phyloP scores from a whole-genome alignment of 495 filamentous ascomycete genomes.

The Aspergillus sclerotiicarbonarius region DNA sequence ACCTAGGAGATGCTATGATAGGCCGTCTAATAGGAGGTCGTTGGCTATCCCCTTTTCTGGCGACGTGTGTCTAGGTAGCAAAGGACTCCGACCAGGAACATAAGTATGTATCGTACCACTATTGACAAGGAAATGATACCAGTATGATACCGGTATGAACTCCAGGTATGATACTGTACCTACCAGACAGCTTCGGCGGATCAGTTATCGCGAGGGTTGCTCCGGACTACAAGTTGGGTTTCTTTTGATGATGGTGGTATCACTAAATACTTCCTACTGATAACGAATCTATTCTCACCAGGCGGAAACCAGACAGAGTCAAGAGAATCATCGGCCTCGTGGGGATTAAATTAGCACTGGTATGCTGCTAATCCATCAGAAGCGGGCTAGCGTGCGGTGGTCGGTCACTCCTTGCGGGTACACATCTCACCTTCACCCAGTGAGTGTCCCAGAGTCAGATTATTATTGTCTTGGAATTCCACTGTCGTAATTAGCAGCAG shows the following conservation, averaged over 20 bases:
- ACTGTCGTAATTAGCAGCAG: background rate
- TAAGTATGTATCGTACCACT: background rate
- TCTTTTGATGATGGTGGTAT: too few species aligned
- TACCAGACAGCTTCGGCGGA: background rate
- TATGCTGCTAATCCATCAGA: background rate
- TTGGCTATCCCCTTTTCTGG: background rate
- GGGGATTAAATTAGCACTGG: constrained; percentile 12
- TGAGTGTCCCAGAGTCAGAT: background rate
- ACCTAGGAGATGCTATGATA: background rate
- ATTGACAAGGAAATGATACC: background rate
- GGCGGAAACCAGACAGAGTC: background rate
- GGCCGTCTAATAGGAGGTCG: background rate
- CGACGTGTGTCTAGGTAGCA: too few species aligned
- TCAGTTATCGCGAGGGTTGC: background rate
- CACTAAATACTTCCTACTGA: background rate
- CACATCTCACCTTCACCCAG: background rate
- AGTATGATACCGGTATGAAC: background rate
- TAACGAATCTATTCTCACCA: constrained; percentile 5
- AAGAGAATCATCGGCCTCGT: constrained; percentile 5
- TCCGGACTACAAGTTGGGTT: background rate
- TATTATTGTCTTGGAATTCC: background rate
- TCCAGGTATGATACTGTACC: background rate
- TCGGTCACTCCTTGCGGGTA: constrained; percentile 8
- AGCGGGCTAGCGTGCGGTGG: background rate
- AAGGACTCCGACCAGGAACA: background rate